These are phyloP conservation scores for Fusarium sp. DNA, from an alignment of 2,329 filamentous ascomycete genomes.

Conservation along the genomic window DNA sequence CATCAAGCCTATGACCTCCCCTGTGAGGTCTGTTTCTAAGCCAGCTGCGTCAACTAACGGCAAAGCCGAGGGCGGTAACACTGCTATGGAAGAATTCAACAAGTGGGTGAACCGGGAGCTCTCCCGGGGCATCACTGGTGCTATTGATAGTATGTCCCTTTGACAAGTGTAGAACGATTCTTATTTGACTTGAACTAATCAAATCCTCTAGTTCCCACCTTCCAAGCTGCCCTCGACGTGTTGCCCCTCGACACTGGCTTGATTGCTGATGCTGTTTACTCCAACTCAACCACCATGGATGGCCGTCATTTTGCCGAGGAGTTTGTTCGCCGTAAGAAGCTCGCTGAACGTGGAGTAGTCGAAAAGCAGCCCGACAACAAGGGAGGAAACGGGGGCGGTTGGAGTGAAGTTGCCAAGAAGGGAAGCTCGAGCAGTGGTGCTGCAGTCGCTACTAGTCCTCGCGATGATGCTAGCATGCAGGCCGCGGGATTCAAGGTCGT, in stretches of 20 bases:
- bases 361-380: constrained; percentile 71
- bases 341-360: constrained; percentile 90
- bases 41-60: constrained; percentile 55
- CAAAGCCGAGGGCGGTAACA: constrained; percentile 49
- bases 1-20: constrained; percentile 54
- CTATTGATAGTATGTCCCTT: constrained; percentile 59
- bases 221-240: constrained; percentile 77
- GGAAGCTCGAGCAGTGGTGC: constrained; percentile 56
- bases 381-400: constrained; percentile 69
- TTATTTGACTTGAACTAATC: constrained; percentile 44
- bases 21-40: constrained; percentile 61
- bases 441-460: constrained; percentile 45
- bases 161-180: not conserved
- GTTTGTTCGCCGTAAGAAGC: constrained; percentile 89
- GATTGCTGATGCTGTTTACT: constrained; percentile 90
- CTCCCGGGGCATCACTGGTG: constrained; percentile 70
- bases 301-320: constrained; percentile 93
- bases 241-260: constrained; percentile 81
- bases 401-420: constrained; percentile 98
- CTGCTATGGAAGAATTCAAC: constrained; percentile 87
- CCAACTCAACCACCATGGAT: constrained; percentile 86
- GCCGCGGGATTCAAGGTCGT: constrained; percentile 86
- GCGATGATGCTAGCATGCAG: constrained; percentile 54
- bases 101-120: constrained; percentile 90
- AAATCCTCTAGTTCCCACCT: constrained; percentile 71